Base-by-base conservation (phyloP, 441 rosid genomes). In the Macaranga tanarius region DNA sequence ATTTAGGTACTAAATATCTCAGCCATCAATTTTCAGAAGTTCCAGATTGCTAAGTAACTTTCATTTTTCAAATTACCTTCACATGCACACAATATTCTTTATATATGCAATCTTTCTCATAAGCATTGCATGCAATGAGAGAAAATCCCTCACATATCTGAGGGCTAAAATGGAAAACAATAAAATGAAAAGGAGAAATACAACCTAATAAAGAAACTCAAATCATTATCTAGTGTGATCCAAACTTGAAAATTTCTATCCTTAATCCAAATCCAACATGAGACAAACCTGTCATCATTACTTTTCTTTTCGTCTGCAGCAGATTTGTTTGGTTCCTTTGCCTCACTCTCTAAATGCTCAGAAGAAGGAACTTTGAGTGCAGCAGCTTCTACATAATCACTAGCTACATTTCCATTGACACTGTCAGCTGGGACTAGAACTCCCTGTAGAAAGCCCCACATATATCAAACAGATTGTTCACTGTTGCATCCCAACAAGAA, bases 351-450 rank as follows among this genome's bases (percentile, higher is more conserved):
- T 55, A 66, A 77, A 74, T 64, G 20, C 59, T 77, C 74, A 50
- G 81, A 76, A 75, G 78, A 68, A 64, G 79, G 62, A 55, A 65
- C 67, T 71, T 65, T 26, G 28, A 78, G 76, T 10, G 67, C 50
- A 69, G 81, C 82, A 68, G 83, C 82, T 83, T 81, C 90, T 70
- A 55, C 83, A 73, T 79, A 77, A 56, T 77, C 86, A 50, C 78
- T 82, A 69, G 76, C 78, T 31, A 71, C 66, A 70, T 75, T 81
- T 47, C 85, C 79, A 40, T 81, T 26, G 70, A 81, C 61, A 73
- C 84, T 82, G 70, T 82, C 87, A 60, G 76, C 83, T 40, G 93
- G 85, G 78, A 86, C 84, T 64, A 71, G 70, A 70, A 85, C 86
- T 75, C 85, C 93, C 98, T 92, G 76, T 25, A 75, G 40, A 73